These are phyloP conservation scores for Kalaharituber pfeilii DNA, from an alignment of 2,329 filamentous ascomycete genomes.

Conservation along the genomic window DNA sequence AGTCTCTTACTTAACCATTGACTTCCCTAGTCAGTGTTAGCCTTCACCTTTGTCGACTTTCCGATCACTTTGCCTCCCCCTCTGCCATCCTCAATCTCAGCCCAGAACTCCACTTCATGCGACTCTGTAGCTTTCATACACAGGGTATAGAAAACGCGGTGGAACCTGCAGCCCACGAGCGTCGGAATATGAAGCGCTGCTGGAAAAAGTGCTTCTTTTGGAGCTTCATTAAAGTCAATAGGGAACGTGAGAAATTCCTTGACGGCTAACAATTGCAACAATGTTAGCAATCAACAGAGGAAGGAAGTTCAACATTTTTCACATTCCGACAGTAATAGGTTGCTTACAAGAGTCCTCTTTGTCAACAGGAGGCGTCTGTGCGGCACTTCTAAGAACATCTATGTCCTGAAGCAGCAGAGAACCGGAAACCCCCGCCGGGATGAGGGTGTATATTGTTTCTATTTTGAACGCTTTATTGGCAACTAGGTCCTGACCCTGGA, in stretches of 20 bases:
- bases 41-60: background rate
- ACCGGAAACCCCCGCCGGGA: background rate
- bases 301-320: background rate
- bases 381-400: background rate
- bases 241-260: background rate
- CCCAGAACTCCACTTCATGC: background rate
- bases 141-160: background rate
- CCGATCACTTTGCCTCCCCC: background rate
- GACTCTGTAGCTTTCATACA: background rate
- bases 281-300: background rate
- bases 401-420: background rate
- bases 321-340: background rate
- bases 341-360: background rate
- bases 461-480: background rate
- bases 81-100: too few species aligned
- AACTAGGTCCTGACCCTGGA: background rate
- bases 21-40: background rate
- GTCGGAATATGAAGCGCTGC: too few species aligned
- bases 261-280: background rate
- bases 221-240: background rate
- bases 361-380: background rate
- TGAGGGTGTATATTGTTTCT: background rate
- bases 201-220: background rate
- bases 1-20: too few species aligned
- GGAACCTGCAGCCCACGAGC: background rate